Base-by-base conservation (phyloP, 306 rosid genomes). In the Gastrolobium bilobum region DNA sequence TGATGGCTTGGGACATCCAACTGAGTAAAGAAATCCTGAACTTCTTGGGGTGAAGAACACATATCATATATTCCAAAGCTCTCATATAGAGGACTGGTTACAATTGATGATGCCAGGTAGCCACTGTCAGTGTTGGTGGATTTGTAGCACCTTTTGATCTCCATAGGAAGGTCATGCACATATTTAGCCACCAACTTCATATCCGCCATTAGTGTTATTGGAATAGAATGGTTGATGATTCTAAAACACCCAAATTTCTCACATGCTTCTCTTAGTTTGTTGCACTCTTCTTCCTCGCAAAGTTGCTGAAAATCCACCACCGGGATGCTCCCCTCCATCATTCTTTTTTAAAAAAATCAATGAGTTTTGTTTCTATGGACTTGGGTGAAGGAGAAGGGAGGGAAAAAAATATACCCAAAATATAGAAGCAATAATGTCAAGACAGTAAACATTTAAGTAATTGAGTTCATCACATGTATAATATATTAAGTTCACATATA, bases 181-280 rank as follows among this genome's bases (percentile, higher is more conserved):
- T n/a, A 40, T 38, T 66, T 52, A 6, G 62, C 85, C 67, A 56
- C 87, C 10, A 0, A 31, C 48, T 88, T 90, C 91, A 88, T 90
- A 44, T 86, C 81, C 1, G 26, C 20, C 94, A 90, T 87, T 2
- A 90, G 69, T 11, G 78, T 20, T 31, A 4, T 2, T 0, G 86
- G 72, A 46, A 90, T n/a, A 1, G 10, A 3, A 43, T 86, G 94
- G 81, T 88, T 90, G 14, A 82, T 43, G 20, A 88, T 34, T 71
- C 90, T 82, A 44, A 90, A 90, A 57, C 85, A 82, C 5, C 89
- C 91, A 73, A 61, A 81, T 61, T 66, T 76, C 60, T 84, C 93
- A 4, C 90, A 79, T 14, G 90, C 87, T 33, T 85, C 88, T 77
- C 87, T 71, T 43, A 89, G 76, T 10, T 83, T 89, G 53, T 34